These are phyloP conservation scores for Rhytidhysteron rufulum DNA, from an alignment of 2,329 filamentous ascomycete species.

Conservation along the genomic window DNA sequence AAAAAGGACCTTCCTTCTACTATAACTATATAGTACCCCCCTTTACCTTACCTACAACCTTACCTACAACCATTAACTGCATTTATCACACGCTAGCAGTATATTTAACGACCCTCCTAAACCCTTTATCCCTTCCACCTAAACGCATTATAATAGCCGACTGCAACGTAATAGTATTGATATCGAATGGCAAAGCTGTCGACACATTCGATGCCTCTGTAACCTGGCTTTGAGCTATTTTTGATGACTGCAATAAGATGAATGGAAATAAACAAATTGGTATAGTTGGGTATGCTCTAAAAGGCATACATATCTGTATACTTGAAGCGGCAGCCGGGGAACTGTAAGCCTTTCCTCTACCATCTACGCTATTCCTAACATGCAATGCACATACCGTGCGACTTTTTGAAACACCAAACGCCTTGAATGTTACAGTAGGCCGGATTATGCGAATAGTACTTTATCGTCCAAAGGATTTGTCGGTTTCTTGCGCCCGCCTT, in stretches of 20 bases:
- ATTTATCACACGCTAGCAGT: not conserved
- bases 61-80: too few species aligned
- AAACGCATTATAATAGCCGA: slow-evolving; percentile 33
- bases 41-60: too few species aligned
- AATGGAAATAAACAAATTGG: too few species aligned
- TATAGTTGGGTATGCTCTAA: too few species aligned
- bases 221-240: not conserved
- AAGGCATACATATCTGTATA: not conserved
- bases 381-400: not conserved
- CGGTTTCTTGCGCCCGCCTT: slow-evolving; percentile 59
- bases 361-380: not conserved
- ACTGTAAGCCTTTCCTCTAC: not conserved
- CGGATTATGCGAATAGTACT: slow-evolving; percentile 65
- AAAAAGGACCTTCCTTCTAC: not conserved
- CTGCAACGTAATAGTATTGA: slow-evolving; percentile 29
- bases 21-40: too few species aligned
- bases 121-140: slow-evolving; percentile 16
- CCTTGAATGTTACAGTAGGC: not conserved
- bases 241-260: too few species aligned
- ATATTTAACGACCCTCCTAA: not conserved
- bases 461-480: slow-evolving; percentile 71
- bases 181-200: slow-evolving; percentile 28
- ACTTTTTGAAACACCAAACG: slow-evolving; percentile 3
- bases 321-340: not conserved
- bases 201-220: not conserved